Conservation (phyloP, 2,329 filamentous ascomycete species). For the Graphilbum ipis-grandicollis region DNA sequence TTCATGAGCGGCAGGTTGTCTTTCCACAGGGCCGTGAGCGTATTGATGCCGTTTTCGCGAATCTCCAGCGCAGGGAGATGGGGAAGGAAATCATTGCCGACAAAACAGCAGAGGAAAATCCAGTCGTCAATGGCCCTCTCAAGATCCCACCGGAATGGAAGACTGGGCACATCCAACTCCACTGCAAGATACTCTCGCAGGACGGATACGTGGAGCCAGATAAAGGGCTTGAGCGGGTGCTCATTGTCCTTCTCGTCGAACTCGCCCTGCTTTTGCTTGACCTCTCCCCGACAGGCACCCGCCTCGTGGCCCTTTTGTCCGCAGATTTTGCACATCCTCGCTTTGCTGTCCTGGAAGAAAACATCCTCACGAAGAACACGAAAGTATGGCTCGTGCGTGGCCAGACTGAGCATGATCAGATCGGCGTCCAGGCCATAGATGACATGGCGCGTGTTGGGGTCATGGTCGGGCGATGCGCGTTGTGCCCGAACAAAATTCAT, state of each 20-base stretch:
- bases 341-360: conserved; percentile 75
- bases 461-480: conserved; percentile 72
- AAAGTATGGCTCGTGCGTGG: conserved; percentile 94
- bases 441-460: conserved; percentile 93
- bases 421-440: conserved; percentile 97
- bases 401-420: conserved; percentile 94
- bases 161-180: conserved; percentile 67
- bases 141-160: conserved; percentile 80
- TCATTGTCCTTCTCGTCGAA: conserved; percentile 66
- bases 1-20: conserved; percentile 85
- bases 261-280: conserved; percentile 62
- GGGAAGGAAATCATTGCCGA: conserved; percentile 94
- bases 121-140: conserved; percentile 92
- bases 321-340: conserved; percentile 71
- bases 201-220: conserved; percentile 90
- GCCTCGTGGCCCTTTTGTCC: conserved; percentile 86
- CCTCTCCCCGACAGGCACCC: conserved; percentile 63
- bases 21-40: conserved; percentile 89
- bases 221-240: conserved; percentile 70
- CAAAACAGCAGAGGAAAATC: conserved; percentile 99
- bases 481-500: conserved; percentile 97
- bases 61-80: conserved; percentile 97
- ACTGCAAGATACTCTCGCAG: conserved; percentile 84
- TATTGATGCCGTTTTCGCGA: conserved; percentile 91
- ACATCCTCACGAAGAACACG: conserved; percentile 93